Evolutionary conservation across 768 basidiomycete species (phyloP).

Genomic region (Lactarius akahatsu): DNA sequence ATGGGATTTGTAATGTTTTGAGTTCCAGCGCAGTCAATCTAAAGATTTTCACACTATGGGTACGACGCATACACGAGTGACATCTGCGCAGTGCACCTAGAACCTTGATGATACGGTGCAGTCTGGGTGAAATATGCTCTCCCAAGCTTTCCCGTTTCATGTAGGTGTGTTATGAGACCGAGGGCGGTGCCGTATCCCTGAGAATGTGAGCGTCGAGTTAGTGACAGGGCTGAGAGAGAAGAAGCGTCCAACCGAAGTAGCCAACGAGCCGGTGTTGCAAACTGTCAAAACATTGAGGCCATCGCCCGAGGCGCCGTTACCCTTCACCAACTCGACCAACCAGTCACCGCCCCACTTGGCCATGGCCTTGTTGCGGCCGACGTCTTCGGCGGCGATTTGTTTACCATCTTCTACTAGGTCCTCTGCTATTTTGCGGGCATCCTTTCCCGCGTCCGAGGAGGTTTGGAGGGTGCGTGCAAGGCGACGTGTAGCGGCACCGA

Average conservation of each 20-base stretch:
- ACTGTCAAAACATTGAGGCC: slow-evolving; percentile 85
- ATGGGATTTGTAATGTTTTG: slow-evolving; percentile 77
- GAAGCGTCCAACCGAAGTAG: slow-evolving; percentile 70
- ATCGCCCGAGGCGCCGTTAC: slow-evolving; percentile 41
- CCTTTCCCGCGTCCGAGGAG: slow-evolving; percentile 40
- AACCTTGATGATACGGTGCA: slow-evolving; percentile 92
- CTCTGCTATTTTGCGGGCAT: slow-evolving; percentile 45
- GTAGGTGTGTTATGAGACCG: slow-evolving; percentile 88
- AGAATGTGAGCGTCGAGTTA: slow-evolving; percentile 1
- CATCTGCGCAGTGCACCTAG: slow-evolving; percentile 46
- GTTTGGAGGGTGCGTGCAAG: slow-evolving; percentile 52
- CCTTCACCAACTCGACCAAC: slow-evolving; percentile 57
- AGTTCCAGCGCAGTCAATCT: slow-evolving; percentile 91
- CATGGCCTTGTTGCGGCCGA: slow-evolving; percentile 84
- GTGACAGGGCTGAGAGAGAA: slow-evolving; percentile 4
- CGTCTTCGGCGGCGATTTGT: slow-evolving; percentile 81
- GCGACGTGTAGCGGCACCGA: slow-evolving; percentile 79
- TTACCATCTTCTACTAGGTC: slow-evolving; percentile 70
- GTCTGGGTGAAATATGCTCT: slow-evolving; percentile 93
- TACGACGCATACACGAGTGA: not conserved
- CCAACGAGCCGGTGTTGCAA: slow-evolving; percentile 96
- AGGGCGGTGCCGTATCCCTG: slow-evolving; percentile 96
- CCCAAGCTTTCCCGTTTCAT: slow-evolving; percentile 72
- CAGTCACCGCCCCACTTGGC: slow-evolving; percentile 83
- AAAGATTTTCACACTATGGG: slow-evolving; percentile 7